Conservation (phyloP, 2,329 filamentous ascomycete species). For the Scopulariopsis brevicaulis region DNA sequence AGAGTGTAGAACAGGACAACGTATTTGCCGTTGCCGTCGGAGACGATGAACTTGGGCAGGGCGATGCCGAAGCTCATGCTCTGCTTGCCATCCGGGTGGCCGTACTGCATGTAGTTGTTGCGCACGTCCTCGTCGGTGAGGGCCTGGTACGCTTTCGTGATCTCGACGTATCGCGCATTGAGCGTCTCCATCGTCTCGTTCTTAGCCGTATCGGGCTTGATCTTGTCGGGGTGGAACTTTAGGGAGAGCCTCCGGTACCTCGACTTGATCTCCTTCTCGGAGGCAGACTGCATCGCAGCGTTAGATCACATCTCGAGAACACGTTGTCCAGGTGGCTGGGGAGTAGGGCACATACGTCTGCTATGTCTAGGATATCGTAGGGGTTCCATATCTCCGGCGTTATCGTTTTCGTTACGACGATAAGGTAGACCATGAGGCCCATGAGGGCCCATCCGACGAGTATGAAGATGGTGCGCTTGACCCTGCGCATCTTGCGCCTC, state of each 20-base stretch:
- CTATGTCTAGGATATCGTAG: slow-evolving; percentile 84
- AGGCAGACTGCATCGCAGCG: slow-evolving; percentile 48
- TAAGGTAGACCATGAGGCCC: slow-evolving; percentile 85
- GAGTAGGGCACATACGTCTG: slow-evolving; percentile 46
- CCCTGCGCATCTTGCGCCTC: slow-evolving; percentile 77
- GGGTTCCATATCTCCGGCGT: slow-evolving; percentile 84
- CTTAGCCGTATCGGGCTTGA: slow-evolving; percentile 68
- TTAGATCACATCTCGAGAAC: slow-evolving; percentile 2
- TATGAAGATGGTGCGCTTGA: slow-evolving; percentile 74
- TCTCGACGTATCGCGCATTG: slow-evolving; percentile 83
- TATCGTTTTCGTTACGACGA: slow-evolving; percentile 63
- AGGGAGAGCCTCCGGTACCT: slow-evolving; percentile 81
- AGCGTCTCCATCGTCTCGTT: slow-evolving; percentile 81
- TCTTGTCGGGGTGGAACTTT: slow-evolving; percentile 88
- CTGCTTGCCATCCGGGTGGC: slow-evolving; percentile 96
- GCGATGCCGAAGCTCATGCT: slow-evolving; percentile 97
- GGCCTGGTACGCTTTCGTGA: slow-evolving; percentile 96
- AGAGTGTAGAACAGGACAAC: slow-evolving; percentile 82
- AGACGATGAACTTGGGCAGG: slow-evolving; percentile 82
- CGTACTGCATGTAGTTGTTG: slow-evolving; percentile 93
- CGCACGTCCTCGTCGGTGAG: slow-evolving; percentile 94
- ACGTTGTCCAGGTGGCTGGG: background rate
- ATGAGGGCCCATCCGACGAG: slow-evolving; percentile 72
- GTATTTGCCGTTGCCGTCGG: slow-evolving; percentile 91
- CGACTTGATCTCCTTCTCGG: slow-evolving; percentile 84